These are phyloP conservation scores for Nothomitra cinnamomea DNA, from an alignment of 2,329 filamentous ascomycete species.

Conservation along the genomic window DNA sequence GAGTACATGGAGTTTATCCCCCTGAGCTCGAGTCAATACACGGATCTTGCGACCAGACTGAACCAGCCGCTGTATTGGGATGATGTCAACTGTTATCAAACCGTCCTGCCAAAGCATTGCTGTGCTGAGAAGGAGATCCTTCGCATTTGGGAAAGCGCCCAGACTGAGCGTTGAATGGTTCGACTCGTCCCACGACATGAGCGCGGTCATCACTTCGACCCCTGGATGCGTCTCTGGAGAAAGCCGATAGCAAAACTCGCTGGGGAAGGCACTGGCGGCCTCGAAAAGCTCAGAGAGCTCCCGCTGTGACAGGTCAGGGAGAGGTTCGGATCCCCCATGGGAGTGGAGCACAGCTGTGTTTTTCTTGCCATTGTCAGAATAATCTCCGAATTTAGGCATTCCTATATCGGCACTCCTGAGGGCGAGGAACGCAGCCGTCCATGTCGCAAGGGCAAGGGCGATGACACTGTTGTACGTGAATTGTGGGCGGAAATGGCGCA, in stretches of 20 bases:
- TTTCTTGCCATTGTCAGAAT: conserved; percentile 17
- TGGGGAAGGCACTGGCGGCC: background rate
- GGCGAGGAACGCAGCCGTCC: conserved; percentile 33
- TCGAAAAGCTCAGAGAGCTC: conserved; percentile 7
- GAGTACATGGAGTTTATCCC: conserved; percentile 10
- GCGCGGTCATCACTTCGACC: background rate
- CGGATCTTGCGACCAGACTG: background rate
- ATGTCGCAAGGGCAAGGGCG: conserved; percentile 31
- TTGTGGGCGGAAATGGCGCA: conserved; percentile 22
- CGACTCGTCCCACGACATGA: conserved; percentile 8
- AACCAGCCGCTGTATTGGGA: background rate
- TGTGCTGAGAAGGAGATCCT: background rate
- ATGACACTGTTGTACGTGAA: conserved; percentile 31
- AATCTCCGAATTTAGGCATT: conserved; percentile 24
- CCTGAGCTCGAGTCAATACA: background rate
- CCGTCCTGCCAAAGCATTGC: background rate
- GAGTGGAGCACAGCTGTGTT: background rate
- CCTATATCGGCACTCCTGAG: conserved; percentile 31
- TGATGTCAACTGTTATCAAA: background rate
- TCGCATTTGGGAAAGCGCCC: background rate
- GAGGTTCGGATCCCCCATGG: conserved; percentile 10
- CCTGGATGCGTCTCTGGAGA: background rate
- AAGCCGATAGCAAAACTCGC: background rate
- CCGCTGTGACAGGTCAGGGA: conserved; percentile 23
- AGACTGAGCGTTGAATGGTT: conserved; percentile 5